phyloP scores from a whole-genome alignment of 352 stramenopile species.

The Phytophthora multivora region DNA sequence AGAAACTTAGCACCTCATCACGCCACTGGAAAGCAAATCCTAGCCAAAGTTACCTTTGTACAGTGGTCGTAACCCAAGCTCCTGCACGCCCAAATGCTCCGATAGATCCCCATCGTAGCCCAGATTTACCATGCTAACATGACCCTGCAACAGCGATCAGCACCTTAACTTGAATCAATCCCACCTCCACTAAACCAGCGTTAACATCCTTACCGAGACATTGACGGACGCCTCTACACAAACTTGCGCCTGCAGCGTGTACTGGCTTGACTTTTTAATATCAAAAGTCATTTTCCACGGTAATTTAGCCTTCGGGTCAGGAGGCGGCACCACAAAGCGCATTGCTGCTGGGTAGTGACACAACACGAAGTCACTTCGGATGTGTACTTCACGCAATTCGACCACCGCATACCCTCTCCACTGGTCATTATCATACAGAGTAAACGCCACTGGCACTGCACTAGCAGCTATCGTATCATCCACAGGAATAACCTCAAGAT shows the following conservation, averaged over 20 bases:
- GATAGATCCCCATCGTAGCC: slow-evolving; percentile 54
- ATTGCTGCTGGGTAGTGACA: slow-evolving; percentile 64
- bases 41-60: slow-evolving; percentile 47
- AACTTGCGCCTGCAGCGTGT: slow-evolving; percentile 67
- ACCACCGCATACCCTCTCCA: slow-evolving; percentile 67
- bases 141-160: slow-evolving; percentile 27
- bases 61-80: slow-evolving; percentile 59
- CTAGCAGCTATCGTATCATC: slow-evolving; percentile 1
- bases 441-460: slow-evolving; percentile 54
- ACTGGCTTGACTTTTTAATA: slow-evolving; percentile 49
- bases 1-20: neutral
- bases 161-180: neutral
- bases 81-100: slow-evolving; percentile 66
- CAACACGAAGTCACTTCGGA: slow-evolving; percentile 55
- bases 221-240: slow-evolving; percentile 56
- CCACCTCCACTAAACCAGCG: neutral
- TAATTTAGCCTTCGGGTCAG: slow-evolving; percentile 4
- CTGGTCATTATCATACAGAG: slow-evolving; percentile 66
- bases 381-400: slow-evolving; percentile 60
- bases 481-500: neutral
- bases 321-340: slow-evolving; percentile 45
- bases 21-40: no score
- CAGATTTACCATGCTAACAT: slow-evolving; percentile 59
- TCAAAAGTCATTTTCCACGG: slow-evolving; percentile 38
- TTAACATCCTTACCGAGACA: slow-evolving; percentile 37